Evolutionary conservation across 352 stramenopile genomes (phyloP).

Genomic region (Pythium periplocum): DNA sequence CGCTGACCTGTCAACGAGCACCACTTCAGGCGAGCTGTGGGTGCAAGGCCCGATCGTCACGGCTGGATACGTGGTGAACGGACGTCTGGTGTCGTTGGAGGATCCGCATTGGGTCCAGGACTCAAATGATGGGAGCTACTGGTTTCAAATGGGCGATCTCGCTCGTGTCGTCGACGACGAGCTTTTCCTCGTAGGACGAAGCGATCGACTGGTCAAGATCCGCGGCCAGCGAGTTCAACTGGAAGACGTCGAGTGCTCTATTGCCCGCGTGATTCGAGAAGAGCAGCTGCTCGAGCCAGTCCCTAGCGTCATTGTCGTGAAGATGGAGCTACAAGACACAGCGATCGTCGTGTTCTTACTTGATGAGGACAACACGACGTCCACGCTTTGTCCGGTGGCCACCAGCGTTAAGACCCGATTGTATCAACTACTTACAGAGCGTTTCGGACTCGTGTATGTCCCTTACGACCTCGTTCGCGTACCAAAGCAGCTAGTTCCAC

Average conservation of each 20-base stretch:
- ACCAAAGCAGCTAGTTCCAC: constrained; percentile 11
- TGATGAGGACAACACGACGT: too few relatives aligned
- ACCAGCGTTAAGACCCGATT: too few relatives aligned
- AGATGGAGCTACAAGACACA: background rate
- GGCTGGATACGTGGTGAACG: constrained; percentile 25
- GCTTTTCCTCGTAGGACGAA: constrained; percentile 40
- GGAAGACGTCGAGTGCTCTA: constrained; percentile 36
- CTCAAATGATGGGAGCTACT: background rate
- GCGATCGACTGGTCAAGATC: constrained; percentile 50
- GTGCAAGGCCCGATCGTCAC: constrained; percentile 29
- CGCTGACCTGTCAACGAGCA: background rate
- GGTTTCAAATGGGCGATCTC: constrained; percentile 42
- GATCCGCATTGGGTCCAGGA: background rate
- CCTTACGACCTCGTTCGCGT: constrained; percentile 21
- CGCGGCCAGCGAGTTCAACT: constrained; percentile 45
- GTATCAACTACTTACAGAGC: constrained; percentile 19
- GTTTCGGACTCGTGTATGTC: constrained; percentile 25
- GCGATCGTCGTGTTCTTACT: too few relatives aligned
- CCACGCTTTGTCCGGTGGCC: too few relatives aligned
- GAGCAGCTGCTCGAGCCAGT: background rate
- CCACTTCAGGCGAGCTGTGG: constrained; percentile 23
- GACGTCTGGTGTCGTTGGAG: background rate
- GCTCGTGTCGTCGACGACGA: constrained; percentile 24
- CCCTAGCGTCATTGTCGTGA: background rate
- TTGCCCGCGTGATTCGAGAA: constrained; percentile 13